A percentile compares a stretch with the other conserved stretches of the same genome.
phyloP scores from a whole-genome alignment of 495 filamentous ascomycete species.

The Collariella sp. region DNA sequence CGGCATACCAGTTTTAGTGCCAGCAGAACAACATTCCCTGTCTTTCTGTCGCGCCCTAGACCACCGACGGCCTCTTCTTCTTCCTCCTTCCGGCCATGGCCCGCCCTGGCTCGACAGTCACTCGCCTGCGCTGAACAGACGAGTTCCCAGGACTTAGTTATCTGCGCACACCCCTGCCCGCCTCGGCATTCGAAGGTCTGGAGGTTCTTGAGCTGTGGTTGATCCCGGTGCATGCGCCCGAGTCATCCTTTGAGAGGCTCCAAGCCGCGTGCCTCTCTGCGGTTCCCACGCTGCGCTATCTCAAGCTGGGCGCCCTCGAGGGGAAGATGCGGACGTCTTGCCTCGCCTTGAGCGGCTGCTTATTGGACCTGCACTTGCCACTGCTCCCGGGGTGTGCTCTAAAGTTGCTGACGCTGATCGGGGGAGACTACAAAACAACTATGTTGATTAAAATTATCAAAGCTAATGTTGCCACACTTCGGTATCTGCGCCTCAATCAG shows the following conservation, averaged over 20 bases:
- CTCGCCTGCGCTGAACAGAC: constrained; percentile 5
- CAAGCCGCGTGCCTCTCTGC: background rate
- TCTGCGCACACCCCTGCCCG: background rate
- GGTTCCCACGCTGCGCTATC: background rate
- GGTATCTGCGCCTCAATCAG: too few relatives aligned
- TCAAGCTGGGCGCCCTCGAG: too few relatives aligned
- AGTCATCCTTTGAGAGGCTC: background rate
- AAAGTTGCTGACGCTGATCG: too few relatives aligned
- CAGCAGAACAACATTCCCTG: too few relatives aligned
- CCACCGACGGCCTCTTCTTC: constrained; percentile 10
- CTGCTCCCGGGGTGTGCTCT: too few relatives aligned
- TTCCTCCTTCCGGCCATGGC: constrained; percentile 9
- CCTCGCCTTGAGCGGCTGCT: too few relatives aligned
- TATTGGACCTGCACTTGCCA: too few relatives aligned
- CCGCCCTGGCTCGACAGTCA: constrained; percentile 1
- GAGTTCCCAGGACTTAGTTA: constrained; percentile 2
- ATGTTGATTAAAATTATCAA: too few relatives aligned
- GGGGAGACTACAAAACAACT: too few relatives aligned
- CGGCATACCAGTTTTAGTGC: background rate
- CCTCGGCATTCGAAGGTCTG: background rate
- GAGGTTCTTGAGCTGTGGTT: background rate
- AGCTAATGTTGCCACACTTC: too few relatives aligned
- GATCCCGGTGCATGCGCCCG: background rate
- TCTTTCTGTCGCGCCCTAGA: background rate
- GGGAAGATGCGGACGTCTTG: too few relatives aligned